phyloP scores from a whole-genome alignment of 75 land plant species.

The Pinus taeda region DNA sequence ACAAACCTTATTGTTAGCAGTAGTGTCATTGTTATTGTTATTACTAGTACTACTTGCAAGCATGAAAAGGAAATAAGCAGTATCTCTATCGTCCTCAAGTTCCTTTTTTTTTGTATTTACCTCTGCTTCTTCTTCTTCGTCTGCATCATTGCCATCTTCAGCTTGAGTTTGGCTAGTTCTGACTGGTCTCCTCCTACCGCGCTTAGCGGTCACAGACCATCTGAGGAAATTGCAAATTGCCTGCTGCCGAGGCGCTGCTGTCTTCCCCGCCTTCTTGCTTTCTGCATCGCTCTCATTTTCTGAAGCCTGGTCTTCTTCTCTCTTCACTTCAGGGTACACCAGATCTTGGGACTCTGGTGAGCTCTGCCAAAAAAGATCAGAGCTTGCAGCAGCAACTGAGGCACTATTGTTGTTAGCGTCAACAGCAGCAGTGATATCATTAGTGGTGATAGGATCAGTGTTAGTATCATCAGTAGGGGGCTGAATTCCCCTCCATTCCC shows the following conservation, averaged over 20 bases:
- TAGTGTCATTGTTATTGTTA: background rate
- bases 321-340: background rate
- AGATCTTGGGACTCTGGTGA: conserved; percentile 3
- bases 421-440: background rate
- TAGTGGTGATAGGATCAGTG: background rate
- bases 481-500: conserved; percentile 66
- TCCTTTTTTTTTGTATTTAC: background rate
- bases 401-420: background rate
- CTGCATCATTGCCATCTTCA: background rate
- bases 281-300: conserved; percentile 4
- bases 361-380: conserved; percentile 6
- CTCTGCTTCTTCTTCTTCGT: background rate
- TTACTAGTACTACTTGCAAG: background rate
- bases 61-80: conserved; percentile 10
- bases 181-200: conserved; percentile 6
- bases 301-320: background rate
- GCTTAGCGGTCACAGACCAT: conserved; percentile 11
- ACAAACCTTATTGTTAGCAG: too few species aligned
- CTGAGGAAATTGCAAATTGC: background rate
- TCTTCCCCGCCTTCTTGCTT: background rate
- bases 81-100: conserved; percentile 11
- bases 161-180: background rate
- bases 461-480: conserved; percentile 22
- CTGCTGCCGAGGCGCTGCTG: background rate
- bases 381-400: background rate